Evolutionary conservation across 2,329 filamentous ascomycete species (phyloP).

Genomic region (Penicillium griseofulvum): DNA sequence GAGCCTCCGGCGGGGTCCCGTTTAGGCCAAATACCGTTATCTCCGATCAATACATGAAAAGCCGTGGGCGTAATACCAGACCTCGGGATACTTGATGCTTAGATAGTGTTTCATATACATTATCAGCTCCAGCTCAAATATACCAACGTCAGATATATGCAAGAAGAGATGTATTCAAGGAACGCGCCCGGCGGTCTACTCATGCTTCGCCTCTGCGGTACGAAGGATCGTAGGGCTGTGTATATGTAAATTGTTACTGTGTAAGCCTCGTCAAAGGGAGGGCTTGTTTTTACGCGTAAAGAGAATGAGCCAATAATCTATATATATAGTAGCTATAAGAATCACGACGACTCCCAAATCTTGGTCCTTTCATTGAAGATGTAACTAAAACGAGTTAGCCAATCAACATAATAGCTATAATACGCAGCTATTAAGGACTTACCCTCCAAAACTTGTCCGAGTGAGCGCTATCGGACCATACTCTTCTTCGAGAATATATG

Average conservation of each 20-base stretch:
- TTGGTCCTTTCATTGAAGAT: conserved; percentile 33
- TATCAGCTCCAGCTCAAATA: not conserved
- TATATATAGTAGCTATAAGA: not conserved
- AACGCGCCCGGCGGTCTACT: not conserved
- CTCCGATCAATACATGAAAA: not conserved
- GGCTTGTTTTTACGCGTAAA: not conserved
- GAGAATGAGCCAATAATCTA: not conserved
- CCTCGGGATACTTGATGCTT: not conserved
- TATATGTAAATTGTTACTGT: conserved; percentile 6
- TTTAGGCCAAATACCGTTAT: not conserved
- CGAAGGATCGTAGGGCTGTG: conserved; percentile 1
- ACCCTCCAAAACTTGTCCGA: conserved; percentile 46
- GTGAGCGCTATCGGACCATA: conserved; percentile 53
- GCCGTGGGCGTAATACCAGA: not conserved
- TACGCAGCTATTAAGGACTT: conserved; percentile 6
- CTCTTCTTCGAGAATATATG: conserved; percentile 53
- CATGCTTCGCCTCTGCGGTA: not conserved
- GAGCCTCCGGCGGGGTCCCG: not conserved
- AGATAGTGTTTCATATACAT: no score
- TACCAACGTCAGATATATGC: conserved; percentile 13
- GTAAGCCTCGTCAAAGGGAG: conserved; percentile 6
- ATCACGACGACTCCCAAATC: conserved; percentile 30
- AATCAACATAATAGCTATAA: not conserved
- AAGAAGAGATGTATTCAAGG: not conserved
- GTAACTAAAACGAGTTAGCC: conserved; percentile 26